A percentile compares a stretch with the other conserved stretches of the same genome.
phyloP scores from a whole-genome alignment of 345 rosid species.

The Euclidium syriacum region DNA sequence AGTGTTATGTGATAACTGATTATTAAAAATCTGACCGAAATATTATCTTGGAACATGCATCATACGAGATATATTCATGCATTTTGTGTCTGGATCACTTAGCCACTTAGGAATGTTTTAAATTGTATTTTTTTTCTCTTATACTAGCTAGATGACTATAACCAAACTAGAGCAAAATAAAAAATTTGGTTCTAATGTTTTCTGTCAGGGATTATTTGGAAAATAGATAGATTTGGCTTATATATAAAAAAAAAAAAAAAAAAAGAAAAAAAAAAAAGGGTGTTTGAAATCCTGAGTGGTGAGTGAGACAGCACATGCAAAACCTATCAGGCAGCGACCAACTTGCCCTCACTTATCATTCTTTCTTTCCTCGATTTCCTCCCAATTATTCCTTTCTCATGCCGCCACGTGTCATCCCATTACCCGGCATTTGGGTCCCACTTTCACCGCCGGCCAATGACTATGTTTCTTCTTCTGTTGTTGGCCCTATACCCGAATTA shows the following conservation, averaged over 20 bases:
- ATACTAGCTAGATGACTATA: background rate
- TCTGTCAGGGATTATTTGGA: background rate
- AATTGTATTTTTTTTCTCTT: background rate
- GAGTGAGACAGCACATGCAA: constrained; percentile 32
- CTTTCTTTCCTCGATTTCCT: constrained; percentile 24
- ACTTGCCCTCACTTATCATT: constrained; percentile 13
- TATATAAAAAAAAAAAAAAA: too few relatives aligned
- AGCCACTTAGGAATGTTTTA: too few relatives aligned
- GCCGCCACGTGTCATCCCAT: constrained; percentile 24
- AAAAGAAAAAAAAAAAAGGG: background rate
- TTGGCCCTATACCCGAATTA: constrained; percentile 3
- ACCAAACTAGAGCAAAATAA: background rate
- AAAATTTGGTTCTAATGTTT: background rate
- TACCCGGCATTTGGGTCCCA: constrained; percentile 14
- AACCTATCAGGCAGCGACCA: constrained; percentile 25
- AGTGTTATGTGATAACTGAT: too few relatives aligned
- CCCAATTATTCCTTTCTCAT: constrained; percentile 18
- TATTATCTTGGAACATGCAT: background rate
- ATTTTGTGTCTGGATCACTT: too few relatives aligned
- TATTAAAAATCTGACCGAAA: too few relatives aligned
- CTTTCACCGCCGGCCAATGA: constrained; percentile 20
- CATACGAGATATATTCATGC: too few relatives aligned
- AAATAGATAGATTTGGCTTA: background rate
- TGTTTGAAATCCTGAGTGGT: constrained; percentile 6
- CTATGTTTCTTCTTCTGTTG: background rate